Evolutionary conservation across 2,329 filamentous ascomycete genomes (phyloP).

Genomic region (Aspergillus costaricaensis): DNA sequence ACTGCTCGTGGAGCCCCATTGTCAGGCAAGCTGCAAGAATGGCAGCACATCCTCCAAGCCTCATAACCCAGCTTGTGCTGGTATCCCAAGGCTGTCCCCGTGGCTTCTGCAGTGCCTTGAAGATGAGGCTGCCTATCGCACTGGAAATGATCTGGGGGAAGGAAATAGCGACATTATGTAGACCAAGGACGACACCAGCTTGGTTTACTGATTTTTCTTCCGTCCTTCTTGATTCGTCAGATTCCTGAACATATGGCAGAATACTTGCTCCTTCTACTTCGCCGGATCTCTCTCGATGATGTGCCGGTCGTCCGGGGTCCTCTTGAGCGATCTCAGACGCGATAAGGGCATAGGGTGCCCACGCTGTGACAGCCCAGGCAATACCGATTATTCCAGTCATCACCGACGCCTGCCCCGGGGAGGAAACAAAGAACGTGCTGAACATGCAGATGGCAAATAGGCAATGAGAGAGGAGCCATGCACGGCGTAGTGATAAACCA

Average conservation of each 20-base stretch:
- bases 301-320: neutral
- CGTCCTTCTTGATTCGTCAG: neutral
- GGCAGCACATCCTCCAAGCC: conserved; percentile 8
- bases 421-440: conserved; percentile 72
- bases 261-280: neutral
- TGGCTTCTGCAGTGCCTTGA: conserved; percentile 9
- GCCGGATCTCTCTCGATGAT: neutral
- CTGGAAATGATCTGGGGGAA: conserved; percentile 10
- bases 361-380: conserved; percentile 85
- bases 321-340: conserved; percentile 62
- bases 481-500: conserved; percentile 68
- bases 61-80: conserved; percentile 8
- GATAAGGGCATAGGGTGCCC: conserved; percentile 91
- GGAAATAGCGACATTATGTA: conserved; percentile 10
- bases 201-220: neutral
- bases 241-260: conserved; percentile 4
- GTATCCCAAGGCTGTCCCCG: conserved; percentile 9
- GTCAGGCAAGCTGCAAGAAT: conserved; percentile 3
- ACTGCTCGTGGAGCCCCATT: neutral
- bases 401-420: conserved; percentile 68
- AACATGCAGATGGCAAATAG: conserved; percentile 78
- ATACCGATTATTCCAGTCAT: conserved; percentile 79
- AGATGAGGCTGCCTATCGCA: conserved; percentile 7
- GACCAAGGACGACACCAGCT: conserved; percentile 5
- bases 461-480: conserved; percentile 78